Conservation (phyloP, 192 early-diverging fungal species). For the Umbelopsis sp. region DNA sequence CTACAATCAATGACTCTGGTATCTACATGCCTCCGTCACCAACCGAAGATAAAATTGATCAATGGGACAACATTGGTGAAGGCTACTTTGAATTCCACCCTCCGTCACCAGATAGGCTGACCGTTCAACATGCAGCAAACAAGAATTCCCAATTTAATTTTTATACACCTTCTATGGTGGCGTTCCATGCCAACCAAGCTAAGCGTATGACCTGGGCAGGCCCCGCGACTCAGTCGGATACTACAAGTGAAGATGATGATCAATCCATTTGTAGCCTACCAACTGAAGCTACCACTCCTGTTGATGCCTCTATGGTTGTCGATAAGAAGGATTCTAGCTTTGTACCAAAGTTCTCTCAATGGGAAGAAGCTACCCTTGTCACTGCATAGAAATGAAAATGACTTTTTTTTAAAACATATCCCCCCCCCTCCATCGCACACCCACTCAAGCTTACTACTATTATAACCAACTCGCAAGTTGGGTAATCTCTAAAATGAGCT, state of each 20-base stretch:
- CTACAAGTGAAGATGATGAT: constrained; percentile 1
- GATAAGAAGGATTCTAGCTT: constrained; percentile 8
- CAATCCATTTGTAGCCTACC: constrained; percentile 11
- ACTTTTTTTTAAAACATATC: no score
- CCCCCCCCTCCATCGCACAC: background rate
- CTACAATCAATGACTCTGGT: constrained; percentile 35
- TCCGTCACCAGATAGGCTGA: constrained; percentile 14
- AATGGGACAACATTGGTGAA: background rate
- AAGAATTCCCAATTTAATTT: constrained; percentile 2
- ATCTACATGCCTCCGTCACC: constrained; percentile 38
- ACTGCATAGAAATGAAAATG: background rate
- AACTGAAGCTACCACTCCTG: constrained; percentile 6
- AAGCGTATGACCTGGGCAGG: constrained; percentile 20
- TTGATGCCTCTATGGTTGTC: background rate
- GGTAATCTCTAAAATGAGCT: background rate
- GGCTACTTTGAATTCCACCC: constrained; percentile 12
- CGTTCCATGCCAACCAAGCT: constrained; percentile 7
- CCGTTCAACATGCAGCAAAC: constrained; percentile 19
- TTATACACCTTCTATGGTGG: constrained; percentile 19
- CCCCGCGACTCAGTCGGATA: background rate
- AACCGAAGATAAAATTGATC: constrained; percentile 3
- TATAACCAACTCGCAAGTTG: background rate
- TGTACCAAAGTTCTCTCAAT: constrained; percentile 13
- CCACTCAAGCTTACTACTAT: background rate
- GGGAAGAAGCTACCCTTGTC: constrained; percentile 3